Percentiles rank a stretch among this genome's conserved stretches.
These are phyloP conservation scores for Phaffia rhodozyma DNA, from an alignment of 1,284 basidiomycete genomes.

Conservation along the genomic window DNA sequence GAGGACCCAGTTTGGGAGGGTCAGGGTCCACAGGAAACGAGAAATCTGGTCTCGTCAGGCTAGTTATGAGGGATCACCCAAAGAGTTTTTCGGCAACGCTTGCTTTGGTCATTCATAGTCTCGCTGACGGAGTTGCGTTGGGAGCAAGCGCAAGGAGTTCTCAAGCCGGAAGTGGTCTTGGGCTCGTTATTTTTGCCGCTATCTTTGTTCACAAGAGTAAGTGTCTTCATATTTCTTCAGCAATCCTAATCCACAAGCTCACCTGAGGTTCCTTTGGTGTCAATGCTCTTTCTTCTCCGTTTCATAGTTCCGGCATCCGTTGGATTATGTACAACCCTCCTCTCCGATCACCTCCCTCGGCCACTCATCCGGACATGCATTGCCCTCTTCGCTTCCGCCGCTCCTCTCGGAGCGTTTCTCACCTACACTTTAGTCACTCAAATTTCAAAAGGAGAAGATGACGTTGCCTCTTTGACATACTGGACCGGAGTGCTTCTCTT, in stretches of 20 bases:
- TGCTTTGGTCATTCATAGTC: slow-evolving; percentile 70
- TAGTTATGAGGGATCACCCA: slow-evolving; percentile 2
- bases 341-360: slow-evolving; percentile 57
- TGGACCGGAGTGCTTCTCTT: slow-evolving; percentile 50
- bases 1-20: slow-evolving; percentile 3
- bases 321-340: slow-evolving; percentile 64
- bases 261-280: slow-evolving; percentile 14
- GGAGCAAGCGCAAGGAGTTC: slow-evolving; percentile 47
- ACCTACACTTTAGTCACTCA: slow-evolving; percentile 54
- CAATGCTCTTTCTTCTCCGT: slow-evolving; percentile 15
- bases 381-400: slow-evolving; percentile 63
- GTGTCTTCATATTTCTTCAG: slow-evolving; percentile 18
- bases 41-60: slow-evolving; percentile 1
- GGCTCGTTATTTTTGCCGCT: slow-evolving; percentile 73
- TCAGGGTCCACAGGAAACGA: slow-evolving; percentile 22
- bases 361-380: slow-evolving; percentile 60
- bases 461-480: slow-evolving; percentile 29
- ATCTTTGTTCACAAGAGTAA: slow-evolving; percentile 78
- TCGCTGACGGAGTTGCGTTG: slow-evolving; percentile 80
- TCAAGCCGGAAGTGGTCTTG: slow-evolving; percentile 37
- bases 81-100: slow-evolving; percentile 59
- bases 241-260: background rate
- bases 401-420: slow-evolving; percentile 59
- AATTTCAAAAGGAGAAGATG: slow-evolving; percentile 39
- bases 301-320: slow-evolving; percentile 67